Percentiles rank a stretch among this genome's conserved stretches.
phyloP scores from a whole-genome alignment of 768 basidiomycete genomes.

The Boletus pseudopeckii region DNA sequence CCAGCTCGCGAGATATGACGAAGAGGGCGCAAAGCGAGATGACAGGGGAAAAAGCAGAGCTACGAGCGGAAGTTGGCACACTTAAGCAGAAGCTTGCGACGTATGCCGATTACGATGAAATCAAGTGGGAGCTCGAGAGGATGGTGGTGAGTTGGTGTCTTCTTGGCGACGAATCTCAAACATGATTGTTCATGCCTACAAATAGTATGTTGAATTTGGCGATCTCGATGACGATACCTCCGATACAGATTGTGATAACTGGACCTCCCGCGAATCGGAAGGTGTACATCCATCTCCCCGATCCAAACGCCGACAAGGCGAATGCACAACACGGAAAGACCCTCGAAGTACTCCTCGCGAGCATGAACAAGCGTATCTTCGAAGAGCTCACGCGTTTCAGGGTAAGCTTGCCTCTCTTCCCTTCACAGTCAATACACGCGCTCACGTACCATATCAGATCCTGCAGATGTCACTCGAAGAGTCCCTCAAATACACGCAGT shows the following conservation, averaged over 20 bases:
- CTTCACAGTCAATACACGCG: background rate
- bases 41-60: constrained; percentile 16
- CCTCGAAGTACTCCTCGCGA: constrained; percentile 85
- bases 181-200: background rate
- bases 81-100: constrained; percentile 67
- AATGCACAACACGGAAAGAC: constrained; percentile 75
- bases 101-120: constrained; percentile 66
- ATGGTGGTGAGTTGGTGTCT: constrained; percentile 70
- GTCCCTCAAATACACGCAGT: constrained; percentile 52
- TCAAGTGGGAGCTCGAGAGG: constrained; percentile 96
- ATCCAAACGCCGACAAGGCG: constrained; percentile 85
- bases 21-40: constrained; percentile 14
- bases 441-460: constrained; percentile 27
- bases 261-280: constrained; percentile 40
- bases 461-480: constrained; percentile 77
- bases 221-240: constrained; percentile 64
- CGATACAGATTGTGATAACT: constrained; percentile 57
- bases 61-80: constrained; percentile 65
- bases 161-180: background rate
- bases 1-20: constrained; percentile 15
- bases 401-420: constrained; percentile 37
- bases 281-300: constrained; percentile 69
- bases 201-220: constrained; percentile 92
- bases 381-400: constrained; percentile 92
- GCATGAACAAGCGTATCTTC: constrained; percentile 90